Conservation (phyloP, 2,329 filamentous ascomycete species). For the Aspergillus neoniger region DNA sequence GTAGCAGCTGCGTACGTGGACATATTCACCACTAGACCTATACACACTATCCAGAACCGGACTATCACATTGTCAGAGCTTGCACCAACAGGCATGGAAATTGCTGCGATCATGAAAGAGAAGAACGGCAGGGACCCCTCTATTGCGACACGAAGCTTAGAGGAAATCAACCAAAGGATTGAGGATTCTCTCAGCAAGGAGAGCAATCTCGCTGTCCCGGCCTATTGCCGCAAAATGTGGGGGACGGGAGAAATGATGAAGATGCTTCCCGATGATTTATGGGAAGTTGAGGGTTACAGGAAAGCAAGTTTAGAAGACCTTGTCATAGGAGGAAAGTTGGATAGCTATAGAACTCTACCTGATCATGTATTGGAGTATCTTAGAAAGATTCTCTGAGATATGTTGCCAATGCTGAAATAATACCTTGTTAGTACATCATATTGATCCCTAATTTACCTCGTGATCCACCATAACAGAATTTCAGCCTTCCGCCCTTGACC, state of each 20-base stretch:
- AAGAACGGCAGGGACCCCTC: not conserved
- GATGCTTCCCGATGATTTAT: slow-evolving; percentile 17
- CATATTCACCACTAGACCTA: slow-evolving; percentile 20
- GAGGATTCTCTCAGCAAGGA: too few relatives aligned
- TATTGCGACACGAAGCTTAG: too few relatives aligned
- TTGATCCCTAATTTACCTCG: too few relatives aligned
- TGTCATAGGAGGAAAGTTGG: not conserved
- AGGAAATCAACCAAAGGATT: too few relatives aligned
- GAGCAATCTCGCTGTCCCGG: too few relatives aligned
- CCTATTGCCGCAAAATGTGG: slow-evolving; percentile 23
- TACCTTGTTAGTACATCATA: too few relatives aligned
- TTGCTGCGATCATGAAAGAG: slow-evolving; percentile 12
- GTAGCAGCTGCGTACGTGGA: slow-evolving; percentile 20
- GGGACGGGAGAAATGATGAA: slow-evolving; percentile 12
- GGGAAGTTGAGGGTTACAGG: slow-evolving; percentile 16
- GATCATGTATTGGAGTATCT: not conserved
- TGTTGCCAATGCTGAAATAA: too few relatives aligned
- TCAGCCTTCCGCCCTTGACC: too few relatives aligned
- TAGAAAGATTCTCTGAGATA: too few relatives aligned
- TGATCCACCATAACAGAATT: too few relatives aligned
- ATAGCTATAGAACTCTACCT: not conserved
- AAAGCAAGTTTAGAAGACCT: not conserved
- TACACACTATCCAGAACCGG: slow-evolving; percentile 10
- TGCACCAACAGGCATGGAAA: slow-evolving; percentile 15
- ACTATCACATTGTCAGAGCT: slow-evolving; percentile 18